phyloP scores from a whole-genome alignment of 345 rosid genomes.

The Punica granatum region DNA sequence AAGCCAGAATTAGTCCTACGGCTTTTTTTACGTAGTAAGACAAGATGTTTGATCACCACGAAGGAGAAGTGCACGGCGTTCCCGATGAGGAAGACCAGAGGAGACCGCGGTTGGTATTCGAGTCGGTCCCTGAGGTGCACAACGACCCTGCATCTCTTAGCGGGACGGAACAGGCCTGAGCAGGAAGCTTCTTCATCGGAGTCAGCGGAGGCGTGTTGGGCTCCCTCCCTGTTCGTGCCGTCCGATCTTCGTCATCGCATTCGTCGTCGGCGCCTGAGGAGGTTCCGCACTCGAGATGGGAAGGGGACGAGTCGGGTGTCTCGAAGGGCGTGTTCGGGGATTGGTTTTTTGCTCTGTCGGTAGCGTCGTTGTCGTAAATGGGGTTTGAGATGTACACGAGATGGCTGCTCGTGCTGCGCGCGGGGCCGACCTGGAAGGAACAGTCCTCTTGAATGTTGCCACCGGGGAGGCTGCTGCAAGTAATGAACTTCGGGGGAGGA shows the following conservation, averaged over 20 bases:
- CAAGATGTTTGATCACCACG: conserved; percentile 41
- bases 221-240: conserved; percentile 3
- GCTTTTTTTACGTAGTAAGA: neutral
- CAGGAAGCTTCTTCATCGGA: conserved; percentile 83
- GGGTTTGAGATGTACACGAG: conserved; percentile 83
- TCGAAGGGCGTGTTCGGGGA: conserved; percentile 52
- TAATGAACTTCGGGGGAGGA: conserved; percentile 29
- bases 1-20: neutral
- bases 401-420: conserved; percentile 12
- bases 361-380: conserved; percentile 46
- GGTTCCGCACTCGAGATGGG: conserved; percentile 38
- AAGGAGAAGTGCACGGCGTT: conserved; percentile 74
- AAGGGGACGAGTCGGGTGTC: conserved; percentile 80
- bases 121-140: conserved; percentile 49
- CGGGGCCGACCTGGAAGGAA: neutral
- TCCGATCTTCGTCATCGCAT: conserved; percentile 2
- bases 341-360: conserved; percentile 14
- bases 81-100: conserved; percentile 58
- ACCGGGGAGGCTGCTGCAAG: conserved; percentile 15
- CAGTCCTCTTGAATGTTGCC: conserved; percentile 3
- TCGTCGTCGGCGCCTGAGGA: conserved; percentile 38
- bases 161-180: conserved; percentile 69
- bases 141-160: conserved; percentile 43
- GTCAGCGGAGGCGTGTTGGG: conserved; percentile 56
- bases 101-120: conserved; percentile 37